These are phyloP conservation scores for Globisporangium perplexum DNA, from an alignment of 352 stramenopile genomes.

Conservation along the genomic window DNA sequence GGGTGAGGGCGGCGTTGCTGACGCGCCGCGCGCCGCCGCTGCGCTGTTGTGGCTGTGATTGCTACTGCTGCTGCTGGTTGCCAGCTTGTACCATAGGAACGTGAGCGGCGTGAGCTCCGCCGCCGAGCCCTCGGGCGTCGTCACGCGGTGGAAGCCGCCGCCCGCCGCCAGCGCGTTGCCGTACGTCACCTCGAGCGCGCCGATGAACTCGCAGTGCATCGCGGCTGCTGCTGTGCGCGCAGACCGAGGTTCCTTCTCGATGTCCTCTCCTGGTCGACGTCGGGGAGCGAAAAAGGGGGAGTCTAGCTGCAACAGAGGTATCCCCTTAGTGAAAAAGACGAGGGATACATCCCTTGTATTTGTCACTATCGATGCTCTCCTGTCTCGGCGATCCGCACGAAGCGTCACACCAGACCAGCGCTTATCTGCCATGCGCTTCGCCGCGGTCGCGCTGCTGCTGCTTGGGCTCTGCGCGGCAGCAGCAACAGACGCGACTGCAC, in stretches of 20 bases:
- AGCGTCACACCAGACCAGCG: no score
- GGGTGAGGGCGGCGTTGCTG: background rate
- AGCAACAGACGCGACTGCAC: no score
- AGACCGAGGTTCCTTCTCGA: no score
- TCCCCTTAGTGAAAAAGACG: no score
- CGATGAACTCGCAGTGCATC: conserved; percentile 74
- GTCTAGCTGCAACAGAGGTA: no score
- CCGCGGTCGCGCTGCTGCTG: background rate
- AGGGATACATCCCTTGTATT: no score
- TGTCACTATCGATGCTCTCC: no score
- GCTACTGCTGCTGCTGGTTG: conserved; percentile 4
- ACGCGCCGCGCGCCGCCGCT: background rate
- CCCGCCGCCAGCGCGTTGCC: conserved; percentile 76
- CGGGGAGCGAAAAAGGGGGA: no score
- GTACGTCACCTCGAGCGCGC: conserved; percentile 79
- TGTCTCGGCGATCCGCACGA: no score
- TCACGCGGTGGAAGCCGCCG: conserved; percentile 80
- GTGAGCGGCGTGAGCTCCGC: conserved; percentile 77
- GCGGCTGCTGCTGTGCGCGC: no score
- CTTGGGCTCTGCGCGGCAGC: background rate
- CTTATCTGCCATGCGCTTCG: background rate
- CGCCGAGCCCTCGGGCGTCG: conserved; percentile 58
- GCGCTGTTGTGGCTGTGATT: background rate
- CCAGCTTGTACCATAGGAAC: conserved; percentile 81
- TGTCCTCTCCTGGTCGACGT: no score